Evolutionary conservation across 805 yeast species (phyloP).

Genomic region (Candida easanensis): DNA sequence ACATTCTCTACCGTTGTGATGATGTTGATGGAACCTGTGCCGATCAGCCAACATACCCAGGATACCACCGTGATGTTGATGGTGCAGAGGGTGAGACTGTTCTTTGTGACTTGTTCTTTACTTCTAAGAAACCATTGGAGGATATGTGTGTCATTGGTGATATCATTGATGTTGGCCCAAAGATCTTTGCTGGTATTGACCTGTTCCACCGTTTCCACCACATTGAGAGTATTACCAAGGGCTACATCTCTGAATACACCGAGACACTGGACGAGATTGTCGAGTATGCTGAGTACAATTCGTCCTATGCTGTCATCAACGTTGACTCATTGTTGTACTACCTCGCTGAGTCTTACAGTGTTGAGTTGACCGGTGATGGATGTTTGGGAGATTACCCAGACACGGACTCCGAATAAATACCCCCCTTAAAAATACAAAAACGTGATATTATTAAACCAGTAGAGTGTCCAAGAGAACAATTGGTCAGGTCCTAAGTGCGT

Average conservation of each 20-base stretch:
- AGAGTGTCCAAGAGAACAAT: too few relatives aligned
- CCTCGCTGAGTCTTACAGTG: constrained; percentile 8
- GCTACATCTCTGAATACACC: constrained; percentile 6
- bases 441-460: too few relatives aligned
- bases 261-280: constrained; percentile 4
- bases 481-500: too few relatives aligned
- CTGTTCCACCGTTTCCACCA: constrained; percentile 9
- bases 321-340: constrained; percentile 9
- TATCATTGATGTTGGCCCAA: constrained; percentile 7
- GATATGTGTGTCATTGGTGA: constrained; percentile 9
- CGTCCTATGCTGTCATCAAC: constrained; percentile 7
- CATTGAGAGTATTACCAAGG: constrained; percentile 4
- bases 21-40: constrained; percentile 9
- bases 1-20: constrained; percentile 9
- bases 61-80: constrained; percentile 5
- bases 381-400: constrained; percentile 8
- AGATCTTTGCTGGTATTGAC: constrained; percentile 10
- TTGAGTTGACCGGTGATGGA: constrained; percentile 5
- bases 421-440: too few relatives aligned
- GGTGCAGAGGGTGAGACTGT: constrained; percentile 3
- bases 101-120: constrained; percentile 10
- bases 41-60: constrained; percentile 2
- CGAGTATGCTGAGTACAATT: constrained; percentile 6
- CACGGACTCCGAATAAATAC: too few relatives aligned
- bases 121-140: constrained; percentile 5